Conservation (phyloP, 495 filamentous ascomycete genomes). For the Penicillium malachiteum region DNA sequence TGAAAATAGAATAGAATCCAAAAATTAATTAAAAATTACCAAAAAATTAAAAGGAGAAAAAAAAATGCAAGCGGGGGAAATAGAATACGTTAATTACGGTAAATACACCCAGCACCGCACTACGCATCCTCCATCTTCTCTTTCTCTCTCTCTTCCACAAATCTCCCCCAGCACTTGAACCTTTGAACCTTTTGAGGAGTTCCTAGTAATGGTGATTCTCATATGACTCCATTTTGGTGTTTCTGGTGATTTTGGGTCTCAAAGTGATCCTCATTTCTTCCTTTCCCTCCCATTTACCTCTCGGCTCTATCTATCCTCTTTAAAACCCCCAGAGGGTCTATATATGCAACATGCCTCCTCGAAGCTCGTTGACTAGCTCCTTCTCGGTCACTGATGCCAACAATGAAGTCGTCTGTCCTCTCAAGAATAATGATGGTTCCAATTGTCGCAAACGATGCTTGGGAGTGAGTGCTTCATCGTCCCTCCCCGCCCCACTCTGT, state of each 20-base stretch:
- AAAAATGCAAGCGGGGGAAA: background rate
- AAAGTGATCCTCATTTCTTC: slow-evolving; percentile 4
- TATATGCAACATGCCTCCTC: slow-evolving; percentile 74
- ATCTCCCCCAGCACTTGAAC: no score
- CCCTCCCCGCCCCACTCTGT: slow-evolving; percentile 13
- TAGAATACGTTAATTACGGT: slow-evolving; percentile 8
- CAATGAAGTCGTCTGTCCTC: slow-evolving; percentile 95
- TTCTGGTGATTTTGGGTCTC: slow-evolving; percentile 7
- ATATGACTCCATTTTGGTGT: slow-evolving; percentile 12
- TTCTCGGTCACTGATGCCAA: slow-evolving; percentile 90
- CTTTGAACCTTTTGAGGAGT: no score
- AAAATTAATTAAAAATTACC: no score
- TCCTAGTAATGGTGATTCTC: background rate
- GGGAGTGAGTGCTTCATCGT: slow-evolving; percentile 68
- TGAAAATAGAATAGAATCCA: no score
- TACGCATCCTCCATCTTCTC: background rate
- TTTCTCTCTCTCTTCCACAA: slow-evolving; percentile 1
- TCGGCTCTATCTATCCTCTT: slow-evolving; percentile 10
- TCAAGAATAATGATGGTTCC: slow-evolving; percentile 94
- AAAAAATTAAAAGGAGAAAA: background rate
- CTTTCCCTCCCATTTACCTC: slow-evolving; percentile 6
- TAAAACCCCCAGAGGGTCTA: background rate
- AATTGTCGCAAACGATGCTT: slow-evolving; percentile 97
- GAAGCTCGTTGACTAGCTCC: slow-evolving; percentile 81
- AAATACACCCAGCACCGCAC: slow-evolving; percentile 7